Evolutionary conservation across 495 filamentous ascomycete species (phyloP), one percentile per base, ranked within the genome.

Genomic region (Penicillium silybi): DNA sequence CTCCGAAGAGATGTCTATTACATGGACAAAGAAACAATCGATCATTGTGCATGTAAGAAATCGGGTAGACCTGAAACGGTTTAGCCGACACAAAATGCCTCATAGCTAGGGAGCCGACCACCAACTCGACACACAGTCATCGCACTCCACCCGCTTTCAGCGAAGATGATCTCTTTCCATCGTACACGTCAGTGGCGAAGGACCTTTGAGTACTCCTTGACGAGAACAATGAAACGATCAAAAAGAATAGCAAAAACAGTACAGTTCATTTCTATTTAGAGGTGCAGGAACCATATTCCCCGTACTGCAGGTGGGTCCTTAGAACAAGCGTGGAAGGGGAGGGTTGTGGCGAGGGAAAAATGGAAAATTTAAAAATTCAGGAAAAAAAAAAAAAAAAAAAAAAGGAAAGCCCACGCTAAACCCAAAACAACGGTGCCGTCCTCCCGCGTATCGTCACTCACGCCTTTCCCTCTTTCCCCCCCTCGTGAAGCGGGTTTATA

Each of bases 1-100:
- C 29, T n/a, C n/a, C n/a, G n/a, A n/a, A n/a, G n/a, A n/a, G n/a
- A n/a, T n/a, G n/a, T n/a, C n/a, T 13, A 32, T 32, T 32, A 13
- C 8, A 4, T 13, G 29, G 29, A 32, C 29, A 13, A 32, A 32
- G 29, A 13, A 13, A 32, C 29, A 32, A 32, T 13, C 29, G 29
- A 32, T 32, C 29, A 15, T 32, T 32, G 29, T 32, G 29, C 29
- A 32, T 13, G 29, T 13, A 32, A 32, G 29, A 27, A 13, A 22
- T 48, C 32, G 48, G 26, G 45, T 34, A 8, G 52, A 48, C 62
- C 56, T 57, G 56, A 65, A 48, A 20, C 5, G 54, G 62, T 49
- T 59, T 65, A 63, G 62, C 37, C 42, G 50, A 46, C 54, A 66
- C 57, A 61, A 66, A 66, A 66, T 66, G 52, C 63, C 63, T 66